Evolutionary conservation across 306 rosid species (phyloP).

Genomic region (Pyrus pyrifolia): DNA sequence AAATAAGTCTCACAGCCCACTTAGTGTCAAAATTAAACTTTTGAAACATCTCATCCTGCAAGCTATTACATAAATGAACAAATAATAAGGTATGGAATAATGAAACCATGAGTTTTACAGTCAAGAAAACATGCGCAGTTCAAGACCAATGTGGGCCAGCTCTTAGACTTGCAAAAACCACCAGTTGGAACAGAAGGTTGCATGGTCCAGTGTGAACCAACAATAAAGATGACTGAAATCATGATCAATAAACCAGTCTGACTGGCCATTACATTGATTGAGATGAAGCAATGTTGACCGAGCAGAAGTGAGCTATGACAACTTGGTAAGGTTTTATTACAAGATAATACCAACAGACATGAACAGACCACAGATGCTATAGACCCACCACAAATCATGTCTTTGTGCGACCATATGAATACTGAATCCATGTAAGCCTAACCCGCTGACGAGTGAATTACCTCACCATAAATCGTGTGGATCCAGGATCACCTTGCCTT

Average conservation of each 20-base stretch:
- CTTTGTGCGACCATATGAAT: not conserved
- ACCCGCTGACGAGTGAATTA: constrained; percentile 20
- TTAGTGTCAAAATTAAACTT: constrained; percentile 95
- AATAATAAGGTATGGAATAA: constrained; percentile 11
- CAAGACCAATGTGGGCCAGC: not conserved
- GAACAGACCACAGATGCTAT: not conserved
- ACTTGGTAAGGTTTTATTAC: not conserved
- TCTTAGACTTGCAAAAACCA: not conserved
- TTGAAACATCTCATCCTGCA: constrained; percentile 98
- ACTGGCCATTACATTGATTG: not conserved
- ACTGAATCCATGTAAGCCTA: not conserved
- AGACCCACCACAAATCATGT: not conserved
- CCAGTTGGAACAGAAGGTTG: not conserved
- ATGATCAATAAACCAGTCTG: not conserved
- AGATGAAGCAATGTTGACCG: not conserved
- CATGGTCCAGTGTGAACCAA: not conserved
- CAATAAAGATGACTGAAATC: not conserved
- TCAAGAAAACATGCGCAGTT: not conserved
- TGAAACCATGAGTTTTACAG: not conserved
- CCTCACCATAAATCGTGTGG: constrained; percentile 99
- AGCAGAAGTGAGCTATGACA: not conserved
- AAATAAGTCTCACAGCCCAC: constrained; percentile 93
- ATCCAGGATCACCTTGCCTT: constrained; percentile 98
- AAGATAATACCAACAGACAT: not conserved
- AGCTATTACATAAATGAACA: constrained; percentile 43